Percentiles rank a stretch among this genome's conserved stretches.
These are phyloP conservation scores for Polytrichum commune DNA, from an alignment of 225 moss, liverwort and hornwort species.

Conservation along the genomic window DNA sequence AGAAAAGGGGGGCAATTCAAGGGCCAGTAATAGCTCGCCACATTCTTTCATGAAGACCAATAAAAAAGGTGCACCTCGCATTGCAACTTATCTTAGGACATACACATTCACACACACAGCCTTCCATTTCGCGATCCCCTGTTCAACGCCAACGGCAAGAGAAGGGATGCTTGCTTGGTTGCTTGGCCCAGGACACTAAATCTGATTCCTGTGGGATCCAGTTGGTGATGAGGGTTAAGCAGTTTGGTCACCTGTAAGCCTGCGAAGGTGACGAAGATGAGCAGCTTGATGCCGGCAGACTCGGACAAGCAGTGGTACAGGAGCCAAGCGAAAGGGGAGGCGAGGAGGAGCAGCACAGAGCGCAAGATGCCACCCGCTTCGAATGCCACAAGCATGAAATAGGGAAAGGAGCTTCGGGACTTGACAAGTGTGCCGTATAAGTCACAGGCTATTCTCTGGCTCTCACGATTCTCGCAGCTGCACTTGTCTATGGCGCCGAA, in stretches of 20 bases:
- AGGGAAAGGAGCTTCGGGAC: slow-evolving; percentile 26
- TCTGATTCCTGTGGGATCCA: no score
- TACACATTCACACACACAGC: no score
- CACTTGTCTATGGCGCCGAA: slow-evolving; percentile 20
- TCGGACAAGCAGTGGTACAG: slow-evolving; percentile 23
- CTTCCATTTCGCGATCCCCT: no score
- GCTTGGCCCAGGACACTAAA: no score
- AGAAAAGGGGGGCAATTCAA: no score
- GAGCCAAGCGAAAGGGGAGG: slow-evolving; percentile 17
- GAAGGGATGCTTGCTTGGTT: no score
- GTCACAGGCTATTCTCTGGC: slow-evolving; percentile 24
- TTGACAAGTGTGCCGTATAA: slow-evolving; percentile 29
- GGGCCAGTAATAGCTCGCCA: no score
- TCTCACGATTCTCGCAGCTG: slow-evolving; percentile 16
- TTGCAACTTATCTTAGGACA: no score
- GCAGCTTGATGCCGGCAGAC: slow-evolving; percentile 24
- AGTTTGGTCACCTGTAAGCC: slow-evolving; percentile 10
- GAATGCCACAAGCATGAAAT: slow-evolving; percentile 33
- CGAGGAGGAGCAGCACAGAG: slow-evolving; percentile 15
- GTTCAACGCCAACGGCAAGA: no score
- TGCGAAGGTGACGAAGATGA: slow-evolving; percentile 33
- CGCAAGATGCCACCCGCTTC: slow-evolving; percentile 27
- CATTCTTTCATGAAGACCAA: no score
- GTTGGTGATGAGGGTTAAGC: no score
- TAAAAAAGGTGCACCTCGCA: no score